Evolutionary conservation across 345 rosid species (phyloP).

Genomic region (Angophora floribunda): DNA sequence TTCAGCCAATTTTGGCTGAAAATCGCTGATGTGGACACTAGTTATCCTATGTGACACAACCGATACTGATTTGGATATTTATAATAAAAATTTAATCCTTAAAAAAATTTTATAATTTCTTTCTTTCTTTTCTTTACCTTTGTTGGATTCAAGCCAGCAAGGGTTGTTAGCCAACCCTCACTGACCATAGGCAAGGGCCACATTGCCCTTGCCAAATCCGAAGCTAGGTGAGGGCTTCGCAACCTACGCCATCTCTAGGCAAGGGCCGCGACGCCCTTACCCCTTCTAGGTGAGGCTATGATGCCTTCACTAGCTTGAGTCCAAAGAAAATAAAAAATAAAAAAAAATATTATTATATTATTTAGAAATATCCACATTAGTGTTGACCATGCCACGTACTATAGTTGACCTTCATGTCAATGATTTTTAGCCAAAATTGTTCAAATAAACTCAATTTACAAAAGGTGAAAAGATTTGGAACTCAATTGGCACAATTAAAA

Average conservation of each 20-base stretch:
- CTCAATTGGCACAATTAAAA: no score
- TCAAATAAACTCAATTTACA: background rate
- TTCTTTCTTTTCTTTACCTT: background rate
- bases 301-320: background rate
- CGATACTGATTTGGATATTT: no score
- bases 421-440: no score
- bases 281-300: background rate
- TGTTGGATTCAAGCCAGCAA: no score
- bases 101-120: no score
- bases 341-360: no score
- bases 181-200: background rate
- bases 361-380: background rate
- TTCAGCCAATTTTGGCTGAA: no score
- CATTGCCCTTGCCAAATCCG: background rate
- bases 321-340: background rate
- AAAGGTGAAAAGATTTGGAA: no score
- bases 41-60: background rate
- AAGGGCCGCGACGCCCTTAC: background rate
- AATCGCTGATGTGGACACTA: accelerated
- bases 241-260: background rate
- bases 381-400: accelerated
- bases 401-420: accelerated
- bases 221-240: no score
- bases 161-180: background rate
- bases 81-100: no score